Evolutionary conservation across 2,329 filamentous ascomycete species (phyloP).

Genomic region (Microdochium trichocladiopsis): DNA sequence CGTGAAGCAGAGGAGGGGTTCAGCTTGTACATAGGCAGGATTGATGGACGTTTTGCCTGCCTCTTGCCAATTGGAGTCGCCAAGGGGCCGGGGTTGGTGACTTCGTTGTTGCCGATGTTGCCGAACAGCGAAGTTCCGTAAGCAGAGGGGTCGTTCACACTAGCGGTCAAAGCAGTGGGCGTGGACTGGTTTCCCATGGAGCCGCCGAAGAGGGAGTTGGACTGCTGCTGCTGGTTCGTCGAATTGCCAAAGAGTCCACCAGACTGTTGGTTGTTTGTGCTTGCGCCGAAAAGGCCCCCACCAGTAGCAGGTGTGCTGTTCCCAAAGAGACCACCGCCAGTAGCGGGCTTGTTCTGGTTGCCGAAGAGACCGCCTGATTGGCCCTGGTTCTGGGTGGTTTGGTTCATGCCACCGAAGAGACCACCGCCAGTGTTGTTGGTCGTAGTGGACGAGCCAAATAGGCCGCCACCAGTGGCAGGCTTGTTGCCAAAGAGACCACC

Average conservation of each 20-base stretch:
- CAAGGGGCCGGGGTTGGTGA: slow-evolving; percentile 74
- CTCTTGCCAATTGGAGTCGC: slow-evolving; percentile 77
- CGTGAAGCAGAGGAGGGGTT: slow-evolving; percentile 75
- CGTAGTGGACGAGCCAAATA: slow-evolving; percentile 35
- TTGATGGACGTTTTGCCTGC: slow-evolving; percentile 71
- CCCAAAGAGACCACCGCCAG: slow-evolving; percentile 37
- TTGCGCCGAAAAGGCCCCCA: slow-evolving; percentile 47
- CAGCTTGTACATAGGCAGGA: slow-evolving; percentile 80
- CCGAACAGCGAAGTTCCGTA: slow-evolving; percentile 87
- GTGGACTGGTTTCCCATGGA: slow-evolving; percentile 40
- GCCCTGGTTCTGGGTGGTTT: slow-evolving; percentile 24
- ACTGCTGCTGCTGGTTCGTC: slow-evolving; percentile 41
- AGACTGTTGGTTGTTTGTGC: slow-evolving; percentile 34
- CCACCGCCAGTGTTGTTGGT: slow-evolving; percentile 31
- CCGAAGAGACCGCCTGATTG: slow-evolving; percentile 39
- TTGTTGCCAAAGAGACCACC: slow-evolving; percentile 38
- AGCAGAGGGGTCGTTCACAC: slow-evolving; percentile 75
- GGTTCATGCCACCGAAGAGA: slow-evolving; percentile 40
- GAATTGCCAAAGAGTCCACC: slow-evolving; percentile 38
- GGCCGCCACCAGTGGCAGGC: slow-evolving; percentile 19
- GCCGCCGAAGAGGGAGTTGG: slow-evolving; percentile 52
- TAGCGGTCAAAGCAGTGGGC: slow-evolving; percentile 67
- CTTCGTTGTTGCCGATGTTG: slow-evolving; percentile 56
- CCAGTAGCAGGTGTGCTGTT: slow-evolving; percentile 32
- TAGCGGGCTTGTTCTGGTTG: slow-evolving; percentile 42